A percentile compares a stretch with the other conserved stretches of the same genome.
Conservation (phyloP, 148 eudicot species). For the Cornus kousa region DNA sequence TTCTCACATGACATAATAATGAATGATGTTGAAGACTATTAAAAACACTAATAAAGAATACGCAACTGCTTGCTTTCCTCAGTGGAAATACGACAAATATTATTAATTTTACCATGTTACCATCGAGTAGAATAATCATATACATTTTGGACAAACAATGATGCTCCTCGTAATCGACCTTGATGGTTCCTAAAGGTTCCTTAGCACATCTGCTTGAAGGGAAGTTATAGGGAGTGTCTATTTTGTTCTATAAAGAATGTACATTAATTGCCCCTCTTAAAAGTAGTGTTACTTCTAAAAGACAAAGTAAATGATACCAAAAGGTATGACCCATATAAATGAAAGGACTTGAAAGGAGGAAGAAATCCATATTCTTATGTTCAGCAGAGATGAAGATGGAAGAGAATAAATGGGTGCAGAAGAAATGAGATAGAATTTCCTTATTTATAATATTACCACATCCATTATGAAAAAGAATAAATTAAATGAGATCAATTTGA, state of each 20-base stretch:
- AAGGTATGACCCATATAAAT: background rate
- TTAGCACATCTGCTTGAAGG: too few species aligned
- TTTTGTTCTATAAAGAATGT: background rate
- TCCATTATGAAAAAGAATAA: too few species aligned
- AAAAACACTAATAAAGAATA: background rate
- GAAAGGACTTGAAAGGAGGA: background rate
- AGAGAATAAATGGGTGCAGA: background rate
- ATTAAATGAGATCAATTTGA: background rate
- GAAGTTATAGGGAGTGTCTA: background rate
- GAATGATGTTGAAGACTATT: background rate
- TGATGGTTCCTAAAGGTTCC: background rate
- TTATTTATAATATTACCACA: too few species aligned
- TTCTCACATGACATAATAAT: background rate
- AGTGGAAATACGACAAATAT: background rate
- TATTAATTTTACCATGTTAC: background rate
- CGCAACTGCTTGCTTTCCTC: background rate
- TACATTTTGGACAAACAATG: background rate
- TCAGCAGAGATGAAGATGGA: background rate
- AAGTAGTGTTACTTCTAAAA: background rate
- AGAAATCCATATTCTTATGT: background rate
- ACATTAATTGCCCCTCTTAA: background rate
- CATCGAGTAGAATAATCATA: background rate
- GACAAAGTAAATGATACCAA: background rate
- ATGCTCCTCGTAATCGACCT: background rate
- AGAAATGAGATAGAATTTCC: background rate